Conservation (phyloP, 1,284 basidiomycete genomes). For the Mycena citricolor region DNA sequence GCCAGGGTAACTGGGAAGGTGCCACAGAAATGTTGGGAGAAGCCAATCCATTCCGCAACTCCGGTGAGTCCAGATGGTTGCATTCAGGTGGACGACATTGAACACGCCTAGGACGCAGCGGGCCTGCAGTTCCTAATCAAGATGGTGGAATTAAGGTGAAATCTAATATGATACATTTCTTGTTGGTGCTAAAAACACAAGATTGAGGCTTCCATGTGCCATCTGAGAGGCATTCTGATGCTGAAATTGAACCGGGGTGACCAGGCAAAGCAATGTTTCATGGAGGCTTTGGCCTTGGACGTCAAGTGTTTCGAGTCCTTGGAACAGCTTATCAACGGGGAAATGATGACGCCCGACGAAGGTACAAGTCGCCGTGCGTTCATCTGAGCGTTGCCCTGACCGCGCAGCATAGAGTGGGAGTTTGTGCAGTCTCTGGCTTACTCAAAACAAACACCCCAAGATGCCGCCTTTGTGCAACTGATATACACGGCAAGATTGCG, state of each 20-base stretch:
- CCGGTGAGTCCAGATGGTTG: constrained; percentile 42
- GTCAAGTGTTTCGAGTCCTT: constrained; percentile 99
- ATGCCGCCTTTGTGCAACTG: constrained; percentile 86
- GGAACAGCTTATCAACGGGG: constrained; percentile 84
- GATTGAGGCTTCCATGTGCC: constrained; percentile 96
- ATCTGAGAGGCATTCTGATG: constrained; percentile 91
- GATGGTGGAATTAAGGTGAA: constrained; percentile 87
- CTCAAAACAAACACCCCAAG: constrained; percentile 79
- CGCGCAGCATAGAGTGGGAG: constrained; percentile 77
- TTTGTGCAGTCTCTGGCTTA: constrained; percentile 88
- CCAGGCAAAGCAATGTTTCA: constrained; percentile 89
- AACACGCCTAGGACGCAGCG: constrained; percentile 47
- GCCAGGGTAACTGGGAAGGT: constrained; percentile 81
- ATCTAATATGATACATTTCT: too few relatives aligned
- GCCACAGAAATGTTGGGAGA: constrained; percentile 94
- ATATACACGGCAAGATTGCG: constrained; percentile 91
- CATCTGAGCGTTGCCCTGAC: not conserved
- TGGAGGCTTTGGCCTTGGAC: constrained; percentile 92
- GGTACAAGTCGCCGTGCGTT: constrained; percentile 46
- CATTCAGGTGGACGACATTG: constrained; percentile 11
- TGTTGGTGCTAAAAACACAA: constrained; percentile 30
- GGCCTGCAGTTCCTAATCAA: constrained; percentile 67
- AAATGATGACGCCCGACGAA: constrained; percentile 93
- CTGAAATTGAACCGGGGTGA: constrained; percentile 89
- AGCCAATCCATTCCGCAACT: constrained; percentile 80